A percentile compares a stretch with the other conserved stretches of the same genome.
Evolutionary conservation across 2,329 filamentous ascomycete species (phyloP).

Genomic region (Teratosphaeria zuluensis): DNA sequence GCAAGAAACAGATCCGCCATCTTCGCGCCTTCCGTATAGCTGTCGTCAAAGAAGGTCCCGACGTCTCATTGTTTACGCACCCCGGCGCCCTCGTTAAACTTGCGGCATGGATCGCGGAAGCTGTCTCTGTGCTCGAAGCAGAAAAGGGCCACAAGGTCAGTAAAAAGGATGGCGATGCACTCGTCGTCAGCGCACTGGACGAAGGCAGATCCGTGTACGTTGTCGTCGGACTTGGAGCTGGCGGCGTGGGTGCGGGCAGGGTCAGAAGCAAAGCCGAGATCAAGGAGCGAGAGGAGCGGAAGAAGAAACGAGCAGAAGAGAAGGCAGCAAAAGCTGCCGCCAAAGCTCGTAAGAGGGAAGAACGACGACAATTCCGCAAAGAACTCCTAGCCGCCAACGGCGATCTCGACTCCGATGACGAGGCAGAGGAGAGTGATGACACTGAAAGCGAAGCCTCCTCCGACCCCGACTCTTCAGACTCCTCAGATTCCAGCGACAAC

Average conservation of each 20-base stretch:
- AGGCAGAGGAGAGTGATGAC: constrained; percentile 31
- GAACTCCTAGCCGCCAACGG: constrained; percentile 51
- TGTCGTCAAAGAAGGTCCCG: constrained; percentile 88
- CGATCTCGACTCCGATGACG: constrained; percentile 34
- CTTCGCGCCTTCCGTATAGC: constrained; percentile 89
- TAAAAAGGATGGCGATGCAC: constrained; percentile 42
- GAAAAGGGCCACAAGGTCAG: constrained; percentile 61
- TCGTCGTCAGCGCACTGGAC: constrained; percentile 84
- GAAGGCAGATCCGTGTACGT: constrained; percentile 81
- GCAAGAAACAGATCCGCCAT: constrained; percentile 89
- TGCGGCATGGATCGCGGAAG: constrained; percentile 88
- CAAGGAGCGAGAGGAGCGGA: constrained; percentile 53
- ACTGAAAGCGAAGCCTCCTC: constrained; percentile 30
- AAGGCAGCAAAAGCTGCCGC: constrained; percentile 42
- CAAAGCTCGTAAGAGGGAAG: background rate
- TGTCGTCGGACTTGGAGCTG: constrained; percentile 66
- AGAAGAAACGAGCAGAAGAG: constrained; percentile 50
- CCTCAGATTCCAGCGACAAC: constrained; percentile 13
- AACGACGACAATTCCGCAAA: constrained; percentile 44
- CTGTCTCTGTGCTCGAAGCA: constrained; percentile 78
- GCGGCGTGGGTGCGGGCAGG: constrained; percentile 39
- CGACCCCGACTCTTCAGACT: background rate
- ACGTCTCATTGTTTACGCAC: constrained; percentile 84
- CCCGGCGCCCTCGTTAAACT: constrained; percentile 88
- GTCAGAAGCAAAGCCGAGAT: constrained; percentile 23